These are phyloP conservation scores for Exophiala alcalophila DNA, from an alignment of 2,329 filamentous ascomycete species.

Conservation along the genomic window DNA sequence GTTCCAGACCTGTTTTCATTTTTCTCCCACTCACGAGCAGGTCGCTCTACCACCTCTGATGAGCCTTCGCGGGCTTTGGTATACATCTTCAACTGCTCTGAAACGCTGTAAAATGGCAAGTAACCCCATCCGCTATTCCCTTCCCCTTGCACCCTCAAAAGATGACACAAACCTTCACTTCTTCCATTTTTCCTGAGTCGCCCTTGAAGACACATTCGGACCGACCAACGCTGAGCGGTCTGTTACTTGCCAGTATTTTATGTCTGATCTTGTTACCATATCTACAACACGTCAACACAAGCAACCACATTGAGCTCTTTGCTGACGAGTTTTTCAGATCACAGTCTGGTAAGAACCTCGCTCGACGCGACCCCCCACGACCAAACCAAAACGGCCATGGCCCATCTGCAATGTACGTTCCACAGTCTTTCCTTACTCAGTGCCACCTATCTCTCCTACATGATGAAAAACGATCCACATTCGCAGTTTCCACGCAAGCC, in stretches of 20 bases:
- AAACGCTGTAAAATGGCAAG: too few relatives aligned
- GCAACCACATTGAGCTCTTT: conserved; percentile 1
- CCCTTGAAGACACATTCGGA: conserved; percentile 64
- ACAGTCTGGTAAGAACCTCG: background rate
- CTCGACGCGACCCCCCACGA: background rate
- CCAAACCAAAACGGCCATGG: background rate
- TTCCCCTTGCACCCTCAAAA: conserved; percentile 35
- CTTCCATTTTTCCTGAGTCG: conserved; percentile 65
- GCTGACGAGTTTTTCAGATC: conserved; percentile 11
- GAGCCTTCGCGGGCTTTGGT: too few relatives aligned
- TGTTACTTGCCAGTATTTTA: conserved; percentile 71
- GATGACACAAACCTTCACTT: conserved; percentile 57
- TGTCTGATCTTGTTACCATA: conserved; percentile 55
- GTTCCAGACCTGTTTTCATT: background rate
- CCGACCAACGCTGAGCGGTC: conserved; percentile 60
- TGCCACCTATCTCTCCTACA: conserved; percentile 31
- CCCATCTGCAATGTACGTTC: conserved; percentile 11
- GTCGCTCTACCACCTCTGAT: too few relatives aligned
- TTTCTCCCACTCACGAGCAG: too few relatives aligned
- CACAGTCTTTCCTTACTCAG: background rate
- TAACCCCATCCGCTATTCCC: background rate
- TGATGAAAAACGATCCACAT: conserved; percentile 57
- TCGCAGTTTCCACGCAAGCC: conserved; percentile 62
- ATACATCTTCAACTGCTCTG: too few relatives aligned
- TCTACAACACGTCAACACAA: background rate